Evolutionary conservation across 441 rosid species (phyloP).

Genomic region (Euphorbia celastroides): DNA sequence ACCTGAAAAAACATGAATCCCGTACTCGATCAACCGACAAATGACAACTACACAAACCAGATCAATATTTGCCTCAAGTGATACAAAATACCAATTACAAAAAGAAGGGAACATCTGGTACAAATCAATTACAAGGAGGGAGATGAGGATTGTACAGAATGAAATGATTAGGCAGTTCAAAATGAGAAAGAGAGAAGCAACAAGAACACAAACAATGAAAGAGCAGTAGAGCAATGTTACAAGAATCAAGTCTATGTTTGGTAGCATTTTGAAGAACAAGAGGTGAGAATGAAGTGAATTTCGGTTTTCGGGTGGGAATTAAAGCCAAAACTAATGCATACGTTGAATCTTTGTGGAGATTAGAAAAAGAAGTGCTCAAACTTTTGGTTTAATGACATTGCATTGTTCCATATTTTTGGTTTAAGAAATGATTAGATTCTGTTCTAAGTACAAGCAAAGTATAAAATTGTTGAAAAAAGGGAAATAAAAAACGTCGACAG

Average conservation of each 20-base stretch:
- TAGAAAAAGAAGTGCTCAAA: too few species aligned
- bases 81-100: conserved; percentile 4
- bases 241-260: conserved; percentile 35
- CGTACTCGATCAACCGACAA: conserved; percentile 12
- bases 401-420: too few species aligned
- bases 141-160: conserved; percentile 23
- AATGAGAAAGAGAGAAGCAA: conserved; percentile 16
- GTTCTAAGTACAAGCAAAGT: not conserved
- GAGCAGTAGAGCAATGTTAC: conserved; percentile 26
- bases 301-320: not conserved
- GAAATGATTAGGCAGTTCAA: conserved; percentile 21
- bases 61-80: conserved; percentile 18
- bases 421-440: too few species aligned
- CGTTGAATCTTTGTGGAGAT: not conserved
- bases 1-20: conserved; percentile 6
- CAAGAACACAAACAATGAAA: conserved; percentile 20
- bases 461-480: not conserved
- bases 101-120: not conserved
- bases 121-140: conserved; percentile 26
- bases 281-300: conserved; percentile 38
- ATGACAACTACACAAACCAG: conserved; percentile 31
- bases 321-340: not conserved
- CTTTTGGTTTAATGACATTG: too few species aligned
- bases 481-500: conserved; percentile 57
- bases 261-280: conserved; percentile 18